Conservation (phyloP, 1,139 yeast species). For the Zhuliangozyma blackwelliae region DNA sequence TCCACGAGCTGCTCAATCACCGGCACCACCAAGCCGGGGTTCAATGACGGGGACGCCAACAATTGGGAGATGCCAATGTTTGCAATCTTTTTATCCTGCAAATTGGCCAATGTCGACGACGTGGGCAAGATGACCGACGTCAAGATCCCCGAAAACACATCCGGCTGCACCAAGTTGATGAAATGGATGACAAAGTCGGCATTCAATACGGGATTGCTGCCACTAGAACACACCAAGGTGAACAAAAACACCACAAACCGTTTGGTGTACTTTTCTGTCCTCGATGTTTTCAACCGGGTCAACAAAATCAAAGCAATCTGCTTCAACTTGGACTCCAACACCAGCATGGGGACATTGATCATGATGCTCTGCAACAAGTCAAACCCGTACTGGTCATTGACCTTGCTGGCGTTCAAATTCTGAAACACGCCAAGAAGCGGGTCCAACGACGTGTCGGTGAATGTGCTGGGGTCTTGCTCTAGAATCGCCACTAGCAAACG, state of each 20-base stretch:
- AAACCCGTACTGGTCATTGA: slow-evolving; percentile 77
- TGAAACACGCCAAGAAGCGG: slow-evolving; percentile 97
- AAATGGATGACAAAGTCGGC: slow-evolving; percentile 53
- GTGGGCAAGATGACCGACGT: slow-evolving; percentile 64
- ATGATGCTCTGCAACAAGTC: slow-evolving; percentile 75
- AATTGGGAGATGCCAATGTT: slow-evolving; percentile 71
- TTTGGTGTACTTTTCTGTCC: slow-evolving; percentile 78
- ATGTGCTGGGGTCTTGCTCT: slow-evolving; percentile 53
- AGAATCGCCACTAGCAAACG: slow-evolving; percentile 73
- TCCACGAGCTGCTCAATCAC: slow-evolving; percentile 47
- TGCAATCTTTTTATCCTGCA: slow-evolving; percentile 71
- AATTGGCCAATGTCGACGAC: slow-evolving; percentile 59
- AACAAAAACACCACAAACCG: slow-evolving; percentile 66
- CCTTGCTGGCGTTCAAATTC: slow-evolving; percentile 79
- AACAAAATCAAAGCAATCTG: slow-evolving; percentile 74
- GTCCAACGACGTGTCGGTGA: slow-evolving; percentile 45
- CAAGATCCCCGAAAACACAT: slow-evolving; percentile 63
- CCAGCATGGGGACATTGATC: slow-evolving; percentile 47
- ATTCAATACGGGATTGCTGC: slow-evolving; percentile 15
- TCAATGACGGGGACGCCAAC: neutral
- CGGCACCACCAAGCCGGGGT: slow-evolving; percentile 38
- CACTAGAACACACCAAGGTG: slow-evolving; percentile 24
- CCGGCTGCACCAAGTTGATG: slow-evolving; percentile 60
- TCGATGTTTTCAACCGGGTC: slow-evolving; percentile 73
- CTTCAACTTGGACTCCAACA: slow-evolving; percentile 54